Conservation (phyloP, 768 basidiomycete species). For the Nidularia sp. region DNA sequence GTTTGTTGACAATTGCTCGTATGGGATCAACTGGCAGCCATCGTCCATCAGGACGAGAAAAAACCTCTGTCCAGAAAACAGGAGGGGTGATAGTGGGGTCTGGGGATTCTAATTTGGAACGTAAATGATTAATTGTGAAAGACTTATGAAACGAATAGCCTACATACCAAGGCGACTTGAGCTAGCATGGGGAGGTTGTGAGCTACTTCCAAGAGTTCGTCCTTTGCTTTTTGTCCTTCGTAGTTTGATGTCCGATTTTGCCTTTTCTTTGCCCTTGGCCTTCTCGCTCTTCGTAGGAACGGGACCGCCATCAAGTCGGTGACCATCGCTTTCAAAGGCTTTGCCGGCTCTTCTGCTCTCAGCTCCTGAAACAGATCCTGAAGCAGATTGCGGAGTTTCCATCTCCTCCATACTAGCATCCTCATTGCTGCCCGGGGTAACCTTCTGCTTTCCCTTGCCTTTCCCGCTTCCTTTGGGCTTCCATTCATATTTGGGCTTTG, state of each 20-base stretch:
- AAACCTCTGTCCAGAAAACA: conserved; percentile 96
- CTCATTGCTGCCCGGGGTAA: conserved; percentile 15
- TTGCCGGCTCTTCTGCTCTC: conserved; percentile 28
- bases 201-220: conserved; percentile 30
- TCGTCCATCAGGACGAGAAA: conserved; percentile 83
- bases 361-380: conserved; percentile 14
- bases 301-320: conserved; percentile 32
- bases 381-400: conserved; percentile 11
- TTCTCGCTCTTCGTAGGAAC: conserved; percentile 33
- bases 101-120: conserved; percentile 21
- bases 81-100: conserved; percentile 71
- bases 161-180: conserved; percentile 17
- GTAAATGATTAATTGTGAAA: neutral
- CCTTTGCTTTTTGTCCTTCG: conserved; percentile 53
- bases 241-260: conserved; percentile 50
- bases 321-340: conserved; percentile 34
- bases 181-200: conserved; percentile 10
- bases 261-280: conserved; percentile 58
- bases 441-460: conserved; percentile 29
- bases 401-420: conserved; percentile 27
- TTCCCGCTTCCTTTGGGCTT: conserved; percentile 32
- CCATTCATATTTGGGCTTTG: conserved; percentile 35
- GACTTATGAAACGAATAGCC: neutral
- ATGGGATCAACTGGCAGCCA: conserved; percentile 95
- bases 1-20: conserved; percentile 74